Percentiles rank a stretch among this genome's conserved stretches.
phyloP scores from a whole-genome alignment of 192 early-diverging fungal species.

The Backusella liffmaniae region DNA sequence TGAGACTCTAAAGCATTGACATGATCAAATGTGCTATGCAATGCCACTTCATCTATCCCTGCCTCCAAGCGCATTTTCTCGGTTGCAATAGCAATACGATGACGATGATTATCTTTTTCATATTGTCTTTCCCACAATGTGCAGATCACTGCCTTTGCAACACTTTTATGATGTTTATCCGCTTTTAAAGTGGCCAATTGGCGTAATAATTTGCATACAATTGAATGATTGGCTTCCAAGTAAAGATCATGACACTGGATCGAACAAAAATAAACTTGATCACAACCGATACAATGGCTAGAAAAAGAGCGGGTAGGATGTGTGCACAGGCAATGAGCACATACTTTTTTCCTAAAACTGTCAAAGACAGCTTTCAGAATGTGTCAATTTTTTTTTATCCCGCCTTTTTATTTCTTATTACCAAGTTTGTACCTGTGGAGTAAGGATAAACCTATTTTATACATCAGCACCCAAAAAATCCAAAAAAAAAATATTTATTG shows the following conservation, averaged over 20 bases:
- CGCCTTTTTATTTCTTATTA: not conserved
- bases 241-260: constrained; percentile 37
- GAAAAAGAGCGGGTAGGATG: constrained; percentile 49
- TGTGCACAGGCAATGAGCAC: constrained; percentile 58
- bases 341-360: constrained; percentile 59
- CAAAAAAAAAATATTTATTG: not conserved
- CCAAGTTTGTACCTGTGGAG: constrained; percentile 21
- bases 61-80: not conserved
- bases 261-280: constrained; percentile 62
- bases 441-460: constrained; percentile 22
- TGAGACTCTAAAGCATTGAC: constrained; percentile 55
- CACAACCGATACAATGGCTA: constrained; percentile 55
- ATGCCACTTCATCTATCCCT: constrained; percentile 15
- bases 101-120: not conserved
- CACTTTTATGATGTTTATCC: constrained; percentile 60
- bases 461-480: not conserved
- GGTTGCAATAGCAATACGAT: constrained; percentile 6
- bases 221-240: constrained; percentile 33
- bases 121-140: constrained; percentile 42
- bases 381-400: not conserved
- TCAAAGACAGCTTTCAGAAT: constrained; percentile 50
- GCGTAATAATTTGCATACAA: constrained; percentile 51
- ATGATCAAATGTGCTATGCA: constrained; percentile 42
- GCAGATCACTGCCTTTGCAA: constrained; percentile 56
- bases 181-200: constrained; percentile 60